These are phyloP conservation scores for Claviceps humidiphila DNA, from an alignment of 2,329 filamentous ascomycete genomes.

Conservation along the genomic window DNA sequence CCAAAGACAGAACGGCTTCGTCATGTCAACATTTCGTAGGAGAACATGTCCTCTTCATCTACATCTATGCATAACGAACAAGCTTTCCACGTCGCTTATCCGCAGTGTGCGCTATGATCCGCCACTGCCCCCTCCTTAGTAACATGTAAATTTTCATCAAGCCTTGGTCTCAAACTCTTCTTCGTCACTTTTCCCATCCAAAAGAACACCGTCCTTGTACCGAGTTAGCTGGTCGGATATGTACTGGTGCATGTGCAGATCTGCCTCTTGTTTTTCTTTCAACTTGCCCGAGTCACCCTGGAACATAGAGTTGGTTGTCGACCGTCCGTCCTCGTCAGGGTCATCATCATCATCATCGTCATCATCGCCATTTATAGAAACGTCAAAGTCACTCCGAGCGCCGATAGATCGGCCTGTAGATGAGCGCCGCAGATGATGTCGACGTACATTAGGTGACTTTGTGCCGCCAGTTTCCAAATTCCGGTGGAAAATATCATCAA, in stretches of 20 bases:
- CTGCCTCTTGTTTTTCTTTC: conserved; percentile 39
- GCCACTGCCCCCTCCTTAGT: not conserved
- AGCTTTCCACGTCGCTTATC: not conserved
- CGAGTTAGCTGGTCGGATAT: conserved; percentile 68
- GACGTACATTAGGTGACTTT: conserved; percentile 25
- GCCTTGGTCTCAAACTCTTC: conserved; percentile 36
- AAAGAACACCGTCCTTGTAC: conserved; percentile 32
- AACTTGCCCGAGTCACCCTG: conserved; percentile 29
- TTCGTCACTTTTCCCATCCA: conserved; percentile 17
- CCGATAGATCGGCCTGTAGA: conserved; percentile 77
- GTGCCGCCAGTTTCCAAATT: conserved; percentile 22
- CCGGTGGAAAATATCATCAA: conserved; percentile 71
- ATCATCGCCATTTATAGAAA: conserved; percentile 33
- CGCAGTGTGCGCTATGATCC: too few relatives aligned
- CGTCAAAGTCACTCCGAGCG: conserved; percentile 64
- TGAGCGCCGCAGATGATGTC: conserved; percentile 52
- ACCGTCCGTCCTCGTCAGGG: conserved; percentile 14
- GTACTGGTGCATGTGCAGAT: conserved; percentile 66
- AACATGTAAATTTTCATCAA: conserved; percentile 3
- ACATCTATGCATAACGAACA: not conserved
- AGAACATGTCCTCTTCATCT: not conserved
- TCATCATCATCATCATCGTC: conserved; percentile 25
- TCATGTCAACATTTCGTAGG: not conserved
- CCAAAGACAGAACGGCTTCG: not conserved
- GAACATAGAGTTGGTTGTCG: conserved; percentile 18